Percentiles rank a stretch among this genome's conserved stretches.
These are phyloP conservation scores for Paragyromitra xinjiangensis DNA, from an alignment of 495 filamentous ascomycete species.

Conservation along the genomic window DNA sequence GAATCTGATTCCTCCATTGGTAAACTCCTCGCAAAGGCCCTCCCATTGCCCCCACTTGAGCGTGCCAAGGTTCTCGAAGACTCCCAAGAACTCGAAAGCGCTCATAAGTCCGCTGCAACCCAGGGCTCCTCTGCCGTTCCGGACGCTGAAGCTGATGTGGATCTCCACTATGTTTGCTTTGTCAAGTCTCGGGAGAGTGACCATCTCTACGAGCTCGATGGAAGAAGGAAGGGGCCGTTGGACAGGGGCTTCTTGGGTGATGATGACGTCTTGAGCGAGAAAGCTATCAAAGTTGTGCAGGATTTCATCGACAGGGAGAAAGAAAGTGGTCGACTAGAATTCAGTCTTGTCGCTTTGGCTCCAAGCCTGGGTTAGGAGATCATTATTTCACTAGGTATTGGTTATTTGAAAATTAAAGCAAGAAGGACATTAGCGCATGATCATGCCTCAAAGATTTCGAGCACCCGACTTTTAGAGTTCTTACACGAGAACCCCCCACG, in stretches of 20 bases:
- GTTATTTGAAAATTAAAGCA: conserved; percentile 3
- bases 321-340: conserved; percentile 64
- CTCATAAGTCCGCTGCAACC: conserved; percentile 74
- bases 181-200: conserved; percentile 74
- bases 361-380: conserved; percentile 42
- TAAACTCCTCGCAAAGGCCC: conserved; percentile 49
- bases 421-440: conserved; percentile 1
- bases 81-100: conserved; percentile 72
- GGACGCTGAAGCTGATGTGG: conserved; percentile 71
- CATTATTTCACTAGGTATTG: conserved; percentile 10
- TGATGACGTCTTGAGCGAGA: conserved; percentile 75
- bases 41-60: conserved; percentile 64
- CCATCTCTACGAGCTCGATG: conserved; percentile 86
- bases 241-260: conserved; percentile 70
- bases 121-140: conserved; percentile 79
- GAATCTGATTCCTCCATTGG: conserved; percentile 59
- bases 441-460: conserved; percentile 8
- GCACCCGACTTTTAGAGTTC: conserved; percentile 13
- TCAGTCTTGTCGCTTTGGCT: conserved; percentile 67
- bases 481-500: conserved; percentile 30
- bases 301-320: conserved; percentile 66
- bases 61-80: conserved; percentile 78
- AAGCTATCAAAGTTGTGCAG: conserved; percentile 69
- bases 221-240: conserved; percentile 74
- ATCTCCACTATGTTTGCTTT: conserved; percentile 87